Base-by-base conservation (phyloP, 768 basidiomycete species). In the Mycena capillaripes region DNA sequence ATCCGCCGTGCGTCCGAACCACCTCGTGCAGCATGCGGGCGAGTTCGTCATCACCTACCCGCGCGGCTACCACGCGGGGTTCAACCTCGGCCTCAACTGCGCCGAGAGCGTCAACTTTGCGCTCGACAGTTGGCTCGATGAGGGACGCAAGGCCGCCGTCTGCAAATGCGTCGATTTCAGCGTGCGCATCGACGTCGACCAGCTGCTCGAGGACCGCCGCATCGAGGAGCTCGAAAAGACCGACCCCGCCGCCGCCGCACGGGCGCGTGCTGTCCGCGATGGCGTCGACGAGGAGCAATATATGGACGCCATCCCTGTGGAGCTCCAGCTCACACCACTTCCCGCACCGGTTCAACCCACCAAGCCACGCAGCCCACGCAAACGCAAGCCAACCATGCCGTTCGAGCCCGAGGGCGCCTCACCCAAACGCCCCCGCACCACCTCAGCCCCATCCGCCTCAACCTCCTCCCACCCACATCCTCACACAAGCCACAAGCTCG, bases 91-190 rank as follows among this genome's bases (percentile, higher is more conserved):
- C 9, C 91, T 98, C 79, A 99, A 99, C 78, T 98, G 97, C 76
- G 97, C 97, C 2, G 97, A 98, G 82, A 96, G 95, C 73, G 95
- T 98, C 77, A 99, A 99, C 80, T 99, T 98, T 79, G 97, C 97
- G 0, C 85, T 98, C 30, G 95, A 98, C 50, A 95, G 93, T 74
- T 99, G 97, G 97, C 82, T 98, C 7, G 95, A 97, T 48, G 82
- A 97, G 23, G 97, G 97, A 1, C 86, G 95, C 67, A 89, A 87
- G 66, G 97, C 97, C 9, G 91, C 91, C 72, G 90, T 86, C 4
- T 95, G 95, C 75, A 84, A 89, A 76, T 95, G 94, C 77, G 86
- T 94, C n/a, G 79, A 84, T 61, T 91, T 92, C 78, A 99, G 97
- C 78, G 97, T 99, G 32, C 91, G 92, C 30, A 98, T 99, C 75